Evolutionary conservation across 2,329 filamentous ascomycete species (phyloP), one percentile per base, ranked within the genome.

Genomic region (Colletotrichum sojae): DNA sequence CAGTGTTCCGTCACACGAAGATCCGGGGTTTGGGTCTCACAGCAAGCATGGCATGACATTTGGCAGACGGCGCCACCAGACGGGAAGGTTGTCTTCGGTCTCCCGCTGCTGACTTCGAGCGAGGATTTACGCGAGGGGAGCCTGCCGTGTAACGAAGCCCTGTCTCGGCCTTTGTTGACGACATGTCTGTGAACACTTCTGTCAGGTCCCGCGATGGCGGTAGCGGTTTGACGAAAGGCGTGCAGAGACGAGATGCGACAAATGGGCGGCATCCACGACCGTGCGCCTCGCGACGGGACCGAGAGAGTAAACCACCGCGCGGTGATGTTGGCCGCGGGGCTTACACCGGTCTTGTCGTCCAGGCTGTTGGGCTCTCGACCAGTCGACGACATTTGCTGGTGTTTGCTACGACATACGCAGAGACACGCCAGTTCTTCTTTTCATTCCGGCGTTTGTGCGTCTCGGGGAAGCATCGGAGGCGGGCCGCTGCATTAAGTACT

Each of bases 11-110:
- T 60, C 9, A 16, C 57, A 60, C 57, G 56, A 61, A 61, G 58
- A 62, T 54, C 59, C 59, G 49, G 59, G 59, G 59, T 62, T 62
- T 62, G 59, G 59, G 59, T 62, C 13, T 36, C 39, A 62, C 59
- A 46, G 25, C 31, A 36, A 54, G 59, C 49, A 25, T 54, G 59
- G 59, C 59, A 45, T 54, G 57, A 52, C 57, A 60, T 40, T 15
- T 52, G 48, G 46, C 57, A 52, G 46, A n/a, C 18, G 18, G 45
- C n/a, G 45, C 45, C 55, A n/a, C 20, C 46, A 45, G 57, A 45
- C 31, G 36, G 45, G 27, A 36, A 10, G 6, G 31, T 10, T 39
- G n/a, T 18, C 13, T 43, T 43, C 13, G 27, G 22, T 51, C 13
- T 43, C 43, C 40, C 56, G 22, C 25, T 36, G 27, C 31, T 36